A percentile compares a stretch with the other conserved stretches of the same genome.
phyloP scores from a whole-genome alignment of 140 eudicot genomes.

The Anethum foeniculum region DNA sequence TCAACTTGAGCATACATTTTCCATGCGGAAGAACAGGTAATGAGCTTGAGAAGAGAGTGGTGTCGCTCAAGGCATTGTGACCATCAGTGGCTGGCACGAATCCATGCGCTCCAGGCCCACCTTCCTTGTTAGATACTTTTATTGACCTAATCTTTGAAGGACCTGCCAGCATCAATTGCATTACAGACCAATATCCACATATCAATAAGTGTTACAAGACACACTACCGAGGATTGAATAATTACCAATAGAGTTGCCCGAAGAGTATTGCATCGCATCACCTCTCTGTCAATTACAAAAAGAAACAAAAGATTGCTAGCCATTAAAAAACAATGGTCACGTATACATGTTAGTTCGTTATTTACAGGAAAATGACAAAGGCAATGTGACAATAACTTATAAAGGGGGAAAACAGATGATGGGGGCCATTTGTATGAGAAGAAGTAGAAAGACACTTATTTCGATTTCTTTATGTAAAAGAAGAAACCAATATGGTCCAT shows the following conservation, averaged over 20 bases:
- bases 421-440: not conserved
- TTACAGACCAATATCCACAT: not conserved
- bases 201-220: not conserved
- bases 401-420: not conserved
- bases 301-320: slow-evolving; percentile 7
- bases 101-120: slow-evolving; percentile 31
- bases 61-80: slow-evolving; percentile 45
- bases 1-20: slow-evolving; percentile 38
- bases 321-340: not conserved
- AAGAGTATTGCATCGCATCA: slow-evolving; percentile 35
- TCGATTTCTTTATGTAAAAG: not conserved
- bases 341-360: not conserved
- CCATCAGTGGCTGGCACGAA: slow-evolving; percentile 33
- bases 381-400: not conserved
- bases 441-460: not conserved
- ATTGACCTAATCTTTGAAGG: slow-evolving; percentile 26
- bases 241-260: slow-evolving; percentile 31
- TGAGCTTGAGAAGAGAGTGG: slow-evolving; percentile 59
- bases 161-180: slow-evolving; percentile 21
- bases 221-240: not conserved
- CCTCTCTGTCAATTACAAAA: slow-evolving; percentile 19
- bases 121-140: slow-evolving; percentile 31
- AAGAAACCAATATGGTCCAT: not conserved
- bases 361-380: not conserved
- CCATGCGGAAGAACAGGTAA: slow-evolving; percentile 75